Evolutionary conservation across 345 rosid species (phyloP), one percentile per base, ranked within the genome.

Genomic region (Aquilaria sinensis): DNA sequence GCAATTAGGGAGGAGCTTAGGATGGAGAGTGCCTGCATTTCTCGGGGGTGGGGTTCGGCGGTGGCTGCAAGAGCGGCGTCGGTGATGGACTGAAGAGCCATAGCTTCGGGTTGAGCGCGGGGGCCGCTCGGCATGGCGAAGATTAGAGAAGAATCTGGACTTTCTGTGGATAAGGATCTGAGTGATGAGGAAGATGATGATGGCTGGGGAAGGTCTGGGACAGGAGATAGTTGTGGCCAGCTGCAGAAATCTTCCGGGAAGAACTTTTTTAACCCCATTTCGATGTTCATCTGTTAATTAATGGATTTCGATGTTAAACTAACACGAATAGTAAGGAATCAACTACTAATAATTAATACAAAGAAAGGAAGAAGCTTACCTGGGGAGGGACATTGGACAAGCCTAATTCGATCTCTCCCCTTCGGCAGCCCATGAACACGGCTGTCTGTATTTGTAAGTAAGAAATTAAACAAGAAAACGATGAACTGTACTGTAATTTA

Each of bases 351-450:
- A 52, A 30, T 49, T 45, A 10, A 12, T 46, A 51, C 9, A 16
- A 56, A 37, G 32, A 49, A 50, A 11, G 15, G 30, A 30, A 10
- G 9, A 10, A 50, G 61, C 48, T 58, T 86, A 88, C 96, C 37
- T 69, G 83, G 56, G 74, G 16, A 30, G 60, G 63, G 43, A 49
- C 60, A 60, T 66, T 73, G 65, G 93, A 76, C 58, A 80, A 74
- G 34, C 98, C 98, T 31, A 92, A 68, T 68, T 92, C 98, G 74
- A 92, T 85, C 74, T 92, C 98, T 3, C 98, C 98, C 51, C 72
- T 81, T 46, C 57, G 71, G 78, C 97, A 87, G 48, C 93, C 93
- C 96, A 89, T 80, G 76, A 92, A 92, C 34, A 83, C 80, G 59
- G 85, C 90, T 16, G 73, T 78, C 98, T 92, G 75, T 34, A 52